Conservation (phyloP, 371 early-diverging fungal genomes). For the Amoeboaphelidium protococcarum region DNA sequence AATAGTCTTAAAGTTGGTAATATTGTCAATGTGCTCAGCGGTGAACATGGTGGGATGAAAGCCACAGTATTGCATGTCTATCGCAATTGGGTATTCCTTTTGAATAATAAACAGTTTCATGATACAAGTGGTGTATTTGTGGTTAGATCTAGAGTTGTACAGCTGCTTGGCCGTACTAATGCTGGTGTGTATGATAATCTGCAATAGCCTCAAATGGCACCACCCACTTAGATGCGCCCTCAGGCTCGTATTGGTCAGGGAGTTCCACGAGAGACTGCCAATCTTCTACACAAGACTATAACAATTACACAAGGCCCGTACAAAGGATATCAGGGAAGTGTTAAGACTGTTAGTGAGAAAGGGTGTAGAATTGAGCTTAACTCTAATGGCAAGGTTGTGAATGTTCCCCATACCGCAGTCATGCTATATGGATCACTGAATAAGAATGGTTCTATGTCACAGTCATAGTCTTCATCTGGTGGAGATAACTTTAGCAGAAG, state of each 20-base stretch:
- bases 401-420: constrained; percentile 14
- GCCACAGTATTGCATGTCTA: constrained; percentile 40
- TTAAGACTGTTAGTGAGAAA: constrained; percentile 54
- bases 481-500: neutral
- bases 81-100: constrained; percentile 30
- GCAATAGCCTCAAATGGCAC: too few species aligned
- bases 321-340: constrained; percentile 92
- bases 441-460: neutral
- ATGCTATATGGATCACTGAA: neutral
- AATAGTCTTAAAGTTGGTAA: constrained; percentile 52
- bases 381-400: constrained; percentile 52
- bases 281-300: constrained; percentile 61
- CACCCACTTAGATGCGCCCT: too few species aligned
- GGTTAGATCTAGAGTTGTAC: too few species aligned
- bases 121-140: constrained; percentile 1
- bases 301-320: constrained; percentile 67
- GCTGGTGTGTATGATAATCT: too few species aligned
- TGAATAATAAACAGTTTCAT: constrained; percentile 28
- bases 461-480: neutral
- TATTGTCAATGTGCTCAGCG: constrained; percentile 34
- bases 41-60: constrained; percentile 18
- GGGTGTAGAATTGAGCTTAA: constrained; percentile 80
- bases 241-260: too few species aligned
- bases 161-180: too few species aligned
- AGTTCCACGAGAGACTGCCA: too few species aligned